Evolutionary conservation across 305 asterid genomes (phyloP).

Genomic region (Fraxinus angustifolia): DNA sequence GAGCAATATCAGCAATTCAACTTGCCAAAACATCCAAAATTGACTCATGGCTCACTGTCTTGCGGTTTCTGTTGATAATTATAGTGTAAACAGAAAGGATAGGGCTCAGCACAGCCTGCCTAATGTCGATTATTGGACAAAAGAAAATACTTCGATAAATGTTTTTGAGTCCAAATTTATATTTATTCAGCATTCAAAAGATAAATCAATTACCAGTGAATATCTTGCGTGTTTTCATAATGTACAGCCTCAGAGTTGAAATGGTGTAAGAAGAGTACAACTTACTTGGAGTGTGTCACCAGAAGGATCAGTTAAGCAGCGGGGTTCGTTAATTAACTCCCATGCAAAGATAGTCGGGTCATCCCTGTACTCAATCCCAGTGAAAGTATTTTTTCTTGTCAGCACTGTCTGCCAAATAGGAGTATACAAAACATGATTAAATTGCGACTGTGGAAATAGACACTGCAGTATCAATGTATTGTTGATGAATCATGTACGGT

Average conservation of each 20-base stretch:
- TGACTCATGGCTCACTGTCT: background rate
- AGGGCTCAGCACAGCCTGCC: background rate
- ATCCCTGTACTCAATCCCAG: conserved; percentile 79
- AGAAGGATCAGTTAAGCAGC: conserved; percentile 84
- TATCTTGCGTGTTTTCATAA: background rate
- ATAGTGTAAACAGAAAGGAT: background rate
- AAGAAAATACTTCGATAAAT: background rate
- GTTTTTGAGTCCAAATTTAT: background rate
- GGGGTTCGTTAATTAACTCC: conserved; percentile 96
- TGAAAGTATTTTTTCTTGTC: conserved; percentile 82
- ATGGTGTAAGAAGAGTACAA: conserved; percentile 6
- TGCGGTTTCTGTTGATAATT: background rate
- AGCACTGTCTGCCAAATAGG: conserved; percentile 64
- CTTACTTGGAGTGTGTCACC: conserved; percentile 96
- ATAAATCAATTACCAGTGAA: background rate
- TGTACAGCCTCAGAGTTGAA: conserved; percentile 3
- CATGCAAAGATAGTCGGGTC: conserved; percentile 94
- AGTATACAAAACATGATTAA: background rate
- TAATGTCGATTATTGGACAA: background rate
- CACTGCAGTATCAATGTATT: background rate
- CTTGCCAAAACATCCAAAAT: background rate
- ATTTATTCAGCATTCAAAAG: background rate
- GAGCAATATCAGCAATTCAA: background rate
- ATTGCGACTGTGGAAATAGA: background rate
- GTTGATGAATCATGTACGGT: background rate